Evolutionary conservation across 23 red algal species (phyloP).

Genomic region (Cyanidiococcus yangmingshanensis): DNA sequence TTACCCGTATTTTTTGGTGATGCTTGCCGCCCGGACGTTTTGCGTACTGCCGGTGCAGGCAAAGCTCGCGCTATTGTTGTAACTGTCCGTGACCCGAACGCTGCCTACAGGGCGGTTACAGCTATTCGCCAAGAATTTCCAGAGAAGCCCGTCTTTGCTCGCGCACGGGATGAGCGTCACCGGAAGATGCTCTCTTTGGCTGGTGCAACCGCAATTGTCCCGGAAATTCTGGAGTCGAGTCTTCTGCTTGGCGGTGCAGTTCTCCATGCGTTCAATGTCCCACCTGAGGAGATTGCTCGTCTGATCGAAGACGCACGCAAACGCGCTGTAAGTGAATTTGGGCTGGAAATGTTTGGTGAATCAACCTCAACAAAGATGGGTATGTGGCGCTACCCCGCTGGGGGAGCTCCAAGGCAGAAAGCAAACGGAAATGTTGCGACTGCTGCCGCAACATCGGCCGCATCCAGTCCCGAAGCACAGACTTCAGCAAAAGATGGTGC

Average conservation of each 20-base stretch:
- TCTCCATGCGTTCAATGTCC: slow-evolving; percentile 68
- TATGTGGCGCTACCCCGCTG: background rate
- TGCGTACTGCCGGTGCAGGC: slow-evolving; percentile 68
- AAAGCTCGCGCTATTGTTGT: slow-evolving; percentile 81
- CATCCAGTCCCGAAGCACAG: background rate
- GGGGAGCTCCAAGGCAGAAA: background rate
- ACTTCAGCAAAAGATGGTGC: background rate
- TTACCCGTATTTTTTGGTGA: slow-evolving; percentile 96
- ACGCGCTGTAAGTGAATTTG: slow-evolving; percentile 56
- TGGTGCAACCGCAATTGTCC: slow-evolving; percentile 85
- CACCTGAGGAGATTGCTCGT: slow-evolving; percentile 63
- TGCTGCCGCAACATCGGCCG: background rate
- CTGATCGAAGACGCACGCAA: slow-evolving; percentile 67
- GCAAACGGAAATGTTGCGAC: background rate
- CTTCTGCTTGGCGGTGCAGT: slow-evolving; percentile 87
- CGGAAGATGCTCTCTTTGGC: slow-evolving; percentile 76
- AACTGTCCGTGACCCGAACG: slow-evolving; percentile 78
- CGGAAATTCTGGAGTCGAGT: slow-evolving; percentile 88
- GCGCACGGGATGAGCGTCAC: slow-evolving; percentile 71
- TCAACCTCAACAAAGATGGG: background rate
- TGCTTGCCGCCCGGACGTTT: slow-evolving; percentile 79
- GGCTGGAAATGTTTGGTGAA: slow-evolving; percentile 27
- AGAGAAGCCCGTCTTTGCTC: slow-evolving; percentile 60
- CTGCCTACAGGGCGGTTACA: slow-evolving; percentile 62
- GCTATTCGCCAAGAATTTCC: slow-evolving; percentile 76